Conservation (phyloP, 352 stramenopile species). For the Phytophthora kernoviae region DNA sequence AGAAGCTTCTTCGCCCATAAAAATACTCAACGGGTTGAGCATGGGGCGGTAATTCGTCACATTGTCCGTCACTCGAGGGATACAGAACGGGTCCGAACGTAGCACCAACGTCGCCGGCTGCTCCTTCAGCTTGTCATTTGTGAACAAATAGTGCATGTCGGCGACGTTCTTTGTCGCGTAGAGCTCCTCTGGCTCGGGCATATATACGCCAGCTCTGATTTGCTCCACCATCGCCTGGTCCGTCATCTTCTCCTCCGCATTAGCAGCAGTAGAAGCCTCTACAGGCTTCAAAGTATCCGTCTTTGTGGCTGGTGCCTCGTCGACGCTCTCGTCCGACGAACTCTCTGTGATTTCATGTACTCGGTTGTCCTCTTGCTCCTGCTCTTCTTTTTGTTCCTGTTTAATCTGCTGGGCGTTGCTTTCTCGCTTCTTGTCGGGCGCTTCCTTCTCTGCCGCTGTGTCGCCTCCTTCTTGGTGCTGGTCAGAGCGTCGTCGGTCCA, state of each 20-base stretch:
- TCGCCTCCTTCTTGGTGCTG: neutral
- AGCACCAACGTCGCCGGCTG: conserved; percentile 53
- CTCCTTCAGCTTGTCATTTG: conserved; percentile 69
- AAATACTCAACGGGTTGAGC: conserved; percentile 77
- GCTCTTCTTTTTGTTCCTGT: conserved; percentile 2
- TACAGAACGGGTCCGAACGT: conserved; percentile 69
- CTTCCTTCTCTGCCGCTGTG: neutral
- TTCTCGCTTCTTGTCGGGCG: conserved; percentile 1
- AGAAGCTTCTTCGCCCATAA: conserved; percentile 75
- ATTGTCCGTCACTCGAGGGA: conserved; percentile 76
- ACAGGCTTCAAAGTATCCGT: neutral
- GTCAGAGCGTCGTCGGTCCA: no score
- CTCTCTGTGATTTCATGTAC: conserved; percentile 49
- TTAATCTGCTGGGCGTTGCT: neutral
- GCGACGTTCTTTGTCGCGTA: conserved; percentile 45
- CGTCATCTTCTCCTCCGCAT: conserved; percentile 15
- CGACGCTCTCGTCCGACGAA: conserved; percentile 39
- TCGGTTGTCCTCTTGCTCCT: neutral
- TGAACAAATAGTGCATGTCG: conserved; percentile 67
- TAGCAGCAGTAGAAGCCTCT: neutral
- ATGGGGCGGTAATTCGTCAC: conserved; percentile 67
- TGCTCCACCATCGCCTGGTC: conserved; percentile 23
- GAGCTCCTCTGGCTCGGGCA: conserved; percentile 26
- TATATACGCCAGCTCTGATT: conserved; percentile 25
- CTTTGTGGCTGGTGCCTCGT: conserved; percentile 9